phyloP scores from a whole-genome alignment of 2,329 filamentous ascomycete species.

The Beauveria sp. region DNA sequence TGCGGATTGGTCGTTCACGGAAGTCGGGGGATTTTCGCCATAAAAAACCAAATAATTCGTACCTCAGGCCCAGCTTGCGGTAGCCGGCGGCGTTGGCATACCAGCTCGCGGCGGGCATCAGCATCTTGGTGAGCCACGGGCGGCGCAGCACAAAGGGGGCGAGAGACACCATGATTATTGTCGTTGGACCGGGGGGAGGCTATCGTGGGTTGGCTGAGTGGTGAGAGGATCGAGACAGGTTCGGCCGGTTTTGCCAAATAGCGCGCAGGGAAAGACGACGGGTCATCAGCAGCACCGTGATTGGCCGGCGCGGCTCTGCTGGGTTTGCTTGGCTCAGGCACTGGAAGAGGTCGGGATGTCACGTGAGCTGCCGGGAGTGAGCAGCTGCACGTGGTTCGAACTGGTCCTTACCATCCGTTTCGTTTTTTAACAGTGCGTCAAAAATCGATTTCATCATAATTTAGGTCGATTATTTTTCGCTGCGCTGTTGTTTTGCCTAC shows the following conservation, averaged over 20 bases:
- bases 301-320: slow-evolving; percentile 24
- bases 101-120: slow-evolving; percentile 80
- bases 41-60: slow-evolving; percentile 26
- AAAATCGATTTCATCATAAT: too few relatives aligned
- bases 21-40: background rate
- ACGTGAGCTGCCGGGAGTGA: slow-evolving; percentile 18
- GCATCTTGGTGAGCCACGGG: slow-evolving; percentile 70
- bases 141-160: slow-evolving; percentile 72
- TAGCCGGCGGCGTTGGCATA: slow-evolving; percentile 87
- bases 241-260: slow-evolving; percentile 17
- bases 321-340: background rate
- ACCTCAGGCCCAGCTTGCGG: slow-evolving; percentile 87
- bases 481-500: too few relatives aligned
- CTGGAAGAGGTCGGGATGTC: slow-evolving; percentile 24
- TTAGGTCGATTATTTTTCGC: too few relatives aligned
- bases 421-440: too few relatives aligned
- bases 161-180: slow-evolving; percentile 60
- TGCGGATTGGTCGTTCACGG: background rate
- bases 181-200: slow-evolving; percentile 13
- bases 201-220: background rate
- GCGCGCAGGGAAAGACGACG: slow-evolving; percentile 14
- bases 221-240: slow-evolving; percentile 1
- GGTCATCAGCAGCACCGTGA: slow-evolving; percentile 17
- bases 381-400: background rate
- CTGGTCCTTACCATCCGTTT: too few relatives aligned